A percentile compares a stretch with the other conserved stretches of the same genome.
These are phyloP conservation scores for Diaporthe aspalathi DNA, from an alignment of 2,329 filamentous ascomycete genomes.

Conservation along the genomic window DNA sequence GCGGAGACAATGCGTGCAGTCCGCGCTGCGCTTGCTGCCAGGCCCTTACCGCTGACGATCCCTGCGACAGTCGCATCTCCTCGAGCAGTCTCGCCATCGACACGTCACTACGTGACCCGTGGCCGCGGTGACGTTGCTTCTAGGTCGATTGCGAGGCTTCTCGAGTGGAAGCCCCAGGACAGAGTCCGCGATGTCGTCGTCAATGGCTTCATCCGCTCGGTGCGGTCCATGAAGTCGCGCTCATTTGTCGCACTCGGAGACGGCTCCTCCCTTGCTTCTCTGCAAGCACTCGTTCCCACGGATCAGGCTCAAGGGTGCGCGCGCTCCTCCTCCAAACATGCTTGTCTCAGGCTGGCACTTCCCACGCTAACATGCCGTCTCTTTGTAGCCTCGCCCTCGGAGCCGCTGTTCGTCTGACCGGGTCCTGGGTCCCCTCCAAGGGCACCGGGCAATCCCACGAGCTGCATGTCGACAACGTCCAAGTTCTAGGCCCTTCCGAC, in stretches of 20 bases:
- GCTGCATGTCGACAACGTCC: constrained; percentile 77
- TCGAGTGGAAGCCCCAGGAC: constrained; percentile 61
- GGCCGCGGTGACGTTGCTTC: constrained; percentile 48
- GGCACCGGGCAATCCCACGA: constrained; percentile 81
- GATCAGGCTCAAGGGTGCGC: constrained; percentile 78
- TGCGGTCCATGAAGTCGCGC: constrained; percentile 85
- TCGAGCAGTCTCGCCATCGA: constrained; percentile 6
- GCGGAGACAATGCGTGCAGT: constrained; percentile 38
- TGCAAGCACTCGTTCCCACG: constrained; percentile 85
- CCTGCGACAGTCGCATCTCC: constrained; percentile 1
- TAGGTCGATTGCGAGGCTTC: constrained; percentile 65
- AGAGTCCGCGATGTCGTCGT: constrained; percentile 67
- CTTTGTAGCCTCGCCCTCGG: constrained; percentile 79
- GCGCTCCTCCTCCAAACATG: constrained; percentile 40
- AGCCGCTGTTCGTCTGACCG: constrained; percentile 80
- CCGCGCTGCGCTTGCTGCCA: constrained; percentile 33
- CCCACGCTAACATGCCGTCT: constrained; percentile 46
- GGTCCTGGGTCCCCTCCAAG: constrained; percentile 79
- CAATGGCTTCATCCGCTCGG: constrained; percentile 84
- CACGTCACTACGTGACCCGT: constrained; percentile 28
- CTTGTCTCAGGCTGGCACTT: constrained; percentile 43
- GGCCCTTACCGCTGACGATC: constrained; percentile 17
- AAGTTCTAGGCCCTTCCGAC: constrained; percentile 81
- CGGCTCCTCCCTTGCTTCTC: constrained; percentile 80
- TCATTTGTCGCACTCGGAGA: constrained; percentile 89